phyloP scores from a whole-genome alignment of 2,329 filamentous ascomycete genomes.

The Corniculantispora saksenae region DNA sequence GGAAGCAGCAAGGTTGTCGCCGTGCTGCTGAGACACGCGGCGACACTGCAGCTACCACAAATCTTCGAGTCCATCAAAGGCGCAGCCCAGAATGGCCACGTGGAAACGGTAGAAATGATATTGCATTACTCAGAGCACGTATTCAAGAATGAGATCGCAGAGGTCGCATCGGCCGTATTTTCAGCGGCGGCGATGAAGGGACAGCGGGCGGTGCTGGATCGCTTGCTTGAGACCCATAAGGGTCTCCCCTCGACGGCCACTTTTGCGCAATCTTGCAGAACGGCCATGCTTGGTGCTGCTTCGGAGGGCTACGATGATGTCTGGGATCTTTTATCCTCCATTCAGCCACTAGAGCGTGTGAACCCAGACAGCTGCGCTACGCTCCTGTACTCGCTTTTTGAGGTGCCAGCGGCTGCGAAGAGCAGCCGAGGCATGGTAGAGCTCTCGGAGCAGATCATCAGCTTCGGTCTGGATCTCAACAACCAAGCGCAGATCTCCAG shows the following conservation, averaged over 20 bases:
- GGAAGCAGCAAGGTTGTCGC: neutral
- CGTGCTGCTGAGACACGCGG: neutral
- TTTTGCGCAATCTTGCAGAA: neutral
- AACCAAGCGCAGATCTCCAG: neutral
- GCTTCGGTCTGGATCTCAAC: neutral
- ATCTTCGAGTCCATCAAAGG: fast-evolving
- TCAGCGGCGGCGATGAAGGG: neutral
- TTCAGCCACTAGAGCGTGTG: neutral
- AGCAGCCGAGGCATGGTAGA: neutral
- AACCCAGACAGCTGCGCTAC: neutral
- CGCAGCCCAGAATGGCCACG: neutral
- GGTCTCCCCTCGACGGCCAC: neutral
- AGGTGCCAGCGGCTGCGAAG: fast-evolving
- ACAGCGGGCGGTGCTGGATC: neutral
- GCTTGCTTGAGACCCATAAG: neutral
- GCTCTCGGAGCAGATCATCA: neutral
- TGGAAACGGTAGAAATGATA: neutral
- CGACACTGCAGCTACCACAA: too few relatives aligned
- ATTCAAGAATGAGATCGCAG: too few relatives aligned
- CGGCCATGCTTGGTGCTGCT: neutral
- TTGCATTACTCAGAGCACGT: neutral
- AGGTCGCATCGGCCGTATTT: neutral
- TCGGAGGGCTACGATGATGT: neutral
- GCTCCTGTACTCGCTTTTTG: neutral
- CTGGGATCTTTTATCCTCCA: constrained; percentile 2